Percentiles rank a stretch among this genome's conserved stretches.
phyloP scores from a whole-genome alignment of 2,329 filamentous ascomycete genomes.

The Apiospora phragmitis region DNA sequence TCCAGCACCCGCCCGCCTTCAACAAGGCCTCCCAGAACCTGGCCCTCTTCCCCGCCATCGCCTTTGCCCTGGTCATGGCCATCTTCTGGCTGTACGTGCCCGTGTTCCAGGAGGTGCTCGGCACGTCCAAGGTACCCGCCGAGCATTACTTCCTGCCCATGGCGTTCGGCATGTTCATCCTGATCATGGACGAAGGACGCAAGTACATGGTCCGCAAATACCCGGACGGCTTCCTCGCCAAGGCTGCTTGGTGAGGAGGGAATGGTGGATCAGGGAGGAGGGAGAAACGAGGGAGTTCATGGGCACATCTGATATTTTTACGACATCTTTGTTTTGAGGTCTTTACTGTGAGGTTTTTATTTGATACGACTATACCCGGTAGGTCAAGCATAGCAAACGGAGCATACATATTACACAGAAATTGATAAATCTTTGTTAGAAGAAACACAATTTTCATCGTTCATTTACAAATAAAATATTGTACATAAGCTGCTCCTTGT shows the following conservation, averaged over 20 bases:
- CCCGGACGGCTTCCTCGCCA: constrained; percentile 57
- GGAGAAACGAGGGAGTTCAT: background rate
- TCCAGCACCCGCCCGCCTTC: constrained; percentile 71
- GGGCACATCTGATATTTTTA: background rate
- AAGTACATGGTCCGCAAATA: constrained; percentile 63
- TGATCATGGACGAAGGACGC: constrained; percentile 66
- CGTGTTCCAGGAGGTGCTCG: constrained; percentile 59
- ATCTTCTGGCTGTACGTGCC: constrained; percentile 72
- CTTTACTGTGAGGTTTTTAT: background rate
- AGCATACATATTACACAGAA: background rate
- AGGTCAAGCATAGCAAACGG: background rate
- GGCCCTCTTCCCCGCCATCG: constrained; percentile 69
- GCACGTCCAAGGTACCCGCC: constrained; percentile 63
- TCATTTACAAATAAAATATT: background rate
- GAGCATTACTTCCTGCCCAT: constrained; percentile 79
- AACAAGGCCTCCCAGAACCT: constrained; percentile 66
- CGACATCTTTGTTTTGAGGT: background rate
- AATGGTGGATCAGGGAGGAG: no score
- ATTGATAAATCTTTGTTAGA: background rate
- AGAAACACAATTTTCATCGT: background rate
- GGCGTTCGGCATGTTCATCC: constrained; percentile 63
- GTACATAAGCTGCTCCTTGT: background rate
- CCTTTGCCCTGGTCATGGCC: constrained; percentile 68
- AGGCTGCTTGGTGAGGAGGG: constrained; percentile 59
- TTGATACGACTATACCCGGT: background rate